These are phyloP conservation scores for Gorgonomyces haynaldii DNA, from an alignment of 192 early-diverging fungal species.

Conservation along the genomic window DNA sequence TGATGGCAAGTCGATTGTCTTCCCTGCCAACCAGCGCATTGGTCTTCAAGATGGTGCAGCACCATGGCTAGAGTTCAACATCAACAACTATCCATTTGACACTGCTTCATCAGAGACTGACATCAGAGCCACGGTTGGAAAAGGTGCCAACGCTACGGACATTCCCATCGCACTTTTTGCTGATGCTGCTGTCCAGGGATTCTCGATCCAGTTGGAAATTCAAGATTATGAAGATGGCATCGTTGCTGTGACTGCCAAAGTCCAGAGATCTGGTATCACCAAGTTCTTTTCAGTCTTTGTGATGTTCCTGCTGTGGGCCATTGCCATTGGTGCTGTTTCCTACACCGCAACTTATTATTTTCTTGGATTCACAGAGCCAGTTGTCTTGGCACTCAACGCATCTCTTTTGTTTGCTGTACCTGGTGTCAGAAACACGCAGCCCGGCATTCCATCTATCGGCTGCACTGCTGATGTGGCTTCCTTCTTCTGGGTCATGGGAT, in stretches of 20 bases:
- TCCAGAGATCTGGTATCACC: too few relatives aligned
- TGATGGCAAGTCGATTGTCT: too few relatives aligned
- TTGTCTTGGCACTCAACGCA: conserved; percentile 4
- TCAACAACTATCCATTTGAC: conserved; percentile 10
- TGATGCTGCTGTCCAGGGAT: too few relatives aligned
- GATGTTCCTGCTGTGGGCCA: conserved; percentile 11
- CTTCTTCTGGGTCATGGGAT: conserved; percentile 9
- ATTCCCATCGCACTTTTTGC: too few relatives aligned
- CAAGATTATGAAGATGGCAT: too few relatives aligned
- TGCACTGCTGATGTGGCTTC: conserved; percentile 4
- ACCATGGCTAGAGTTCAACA: too few relatives aligned
- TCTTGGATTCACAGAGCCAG: conserved; percentile 15
- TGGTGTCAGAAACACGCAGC: conserved; percentile 13
- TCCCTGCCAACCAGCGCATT: too few relatives aligned
- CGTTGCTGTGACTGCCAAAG: too few relatives aligned
- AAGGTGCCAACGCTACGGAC: too few relatives aligned
- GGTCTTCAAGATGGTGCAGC: too few relatives aligned
- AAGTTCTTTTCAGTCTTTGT: conserved; percentile 17
- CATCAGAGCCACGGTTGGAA: too few relatives aligned
- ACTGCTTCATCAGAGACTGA: not conserved
- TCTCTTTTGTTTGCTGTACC: conserved; percentile 15
- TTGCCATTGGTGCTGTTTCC: conserved; percentile 4
- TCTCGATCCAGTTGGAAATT: too few relatives aligned
- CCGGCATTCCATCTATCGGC: conserved; percentile 11
- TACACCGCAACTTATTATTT: conserved; percentile 10